Evolutionary conservation across 2,329 filamentous ascomycete genomes (phyloP), one percentile per base, ranked within the genome.

Genomic region (Dichotomopilus funicola): DNA sequence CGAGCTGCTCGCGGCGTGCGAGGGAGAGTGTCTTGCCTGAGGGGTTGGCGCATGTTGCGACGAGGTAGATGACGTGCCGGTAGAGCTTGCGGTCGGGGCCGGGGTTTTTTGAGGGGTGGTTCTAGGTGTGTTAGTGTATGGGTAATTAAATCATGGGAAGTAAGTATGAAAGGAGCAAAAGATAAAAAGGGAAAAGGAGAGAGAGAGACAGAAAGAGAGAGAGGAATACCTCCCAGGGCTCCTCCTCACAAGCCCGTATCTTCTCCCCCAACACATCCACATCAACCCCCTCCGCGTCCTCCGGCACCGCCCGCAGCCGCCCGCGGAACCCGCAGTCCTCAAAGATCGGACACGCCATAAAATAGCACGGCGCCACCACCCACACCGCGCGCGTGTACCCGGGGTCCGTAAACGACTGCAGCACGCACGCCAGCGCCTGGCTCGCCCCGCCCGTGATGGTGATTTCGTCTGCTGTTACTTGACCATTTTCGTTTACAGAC

Each of bases 21-120:
- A 47, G 27, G 34, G 10, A 4, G 12, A 31, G 10, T 3, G 89
- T 91, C 66, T 86, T 87, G 35, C 87, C 89, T 0, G 88, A 91
- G 0, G 94, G 94, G 66, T 97, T 97, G 49, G 89, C 84, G 69
- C 91, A 95, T 0, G 90, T 90, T 0, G 94, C 89, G 11, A 95
- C 91, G 36, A 83, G 82, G 69, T 97, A 97, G 63, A 99, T 86
- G 63, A 96, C 69, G 67, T 96, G 88, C 53, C 85, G 85, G 73
- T 95, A 97, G 54, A 89, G 80, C 66, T 95, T 95, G 41, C 83
- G 79, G 71, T 81, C 78, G 11, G 81, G 75, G 13, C 79, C 76
- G 0, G 75, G 68, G 34, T 65, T 57, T 45, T 89, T 91, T 63
- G 79, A 71, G 49, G 70, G 75, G 77, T 72, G 51, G n/a, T 38